Evolutionary conservation across 2,329 filamentous ascomycete species (phyloP), one percentile per base, ranked within the genome.

Genomic region (Rutstroemia sp.): DNA sequence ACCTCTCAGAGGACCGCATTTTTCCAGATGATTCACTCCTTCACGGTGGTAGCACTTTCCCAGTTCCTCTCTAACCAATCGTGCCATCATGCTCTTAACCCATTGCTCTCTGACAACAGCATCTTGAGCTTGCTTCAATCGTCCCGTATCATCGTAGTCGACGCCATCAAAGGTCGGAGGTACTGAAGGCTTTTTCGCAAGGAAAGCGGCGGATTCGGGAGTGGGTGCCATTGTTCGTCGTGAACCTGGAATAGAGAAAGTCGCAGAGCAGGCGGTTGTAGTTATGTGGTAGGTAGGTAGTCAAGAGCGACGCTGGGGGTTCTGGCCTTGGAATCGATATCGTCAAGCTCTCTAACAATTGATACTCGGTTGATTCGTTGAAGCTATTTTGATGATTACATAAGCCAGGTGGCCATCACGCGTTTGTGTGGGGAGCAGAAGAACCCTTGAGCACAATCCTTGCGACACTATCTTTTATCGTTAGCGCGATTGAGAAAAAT

Each of bases 41-140:
- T 94, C 87, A 64, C 83, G 79, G 73, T 84, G 83, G 74, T 94
- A 94, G 78, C 89, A 94, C 76, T 90, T 92, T 73, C 85, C 80
- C 76, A 94, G 77, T 77, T 94, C 89, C 71, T 92, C 87, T 62
- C 87, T 78, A 55, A 94, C 87, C 61, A 94, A 75, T 60, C 89
- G 80, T 57, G 87, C 87, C 89, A 92, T 94, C 89, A 94, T 94
- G 71, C 86, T 85, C 71, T 83, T 84, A 58, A 94, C 88, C 89
- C 89, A 94, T 76, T 94, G 89, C 76, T 94, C 89, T 61, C 88
- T 81, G 66, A 94, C 82, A 57, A 94, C 81, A 62, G 88, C 81
- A 71, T 94, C 89, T 71, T 92, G 88, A 54, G 89, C 89, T 60
- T 84, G 84, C 78, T 92, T 94, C 70, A 94, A 78, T 65, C 83